Evolutionary conservation across 441 rosid species (phyloP).

Genomic region (Geranium incanum): DNA sequence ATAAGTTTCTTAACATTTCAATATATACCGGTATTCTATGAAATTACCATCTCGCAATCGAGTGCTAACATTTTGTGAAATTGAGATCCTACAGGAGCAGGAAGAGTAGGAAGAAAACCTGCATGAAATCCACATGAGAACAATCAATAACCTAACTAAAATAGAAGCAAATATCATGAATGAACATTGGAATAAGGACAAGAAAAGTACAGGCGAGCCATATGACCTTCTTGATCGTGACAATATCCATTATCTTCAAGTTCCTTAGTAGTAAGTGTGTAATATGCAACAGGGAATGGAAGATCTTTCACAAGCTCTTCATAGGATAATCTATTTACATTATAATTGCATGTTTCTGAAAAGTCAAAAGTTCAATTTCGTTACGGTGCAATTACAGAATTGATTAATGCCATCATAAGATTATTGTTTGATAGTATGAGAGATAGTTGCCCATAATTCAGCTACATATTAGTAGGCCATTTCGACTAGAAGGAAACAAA

Average conservation of each 20-base stretch:
- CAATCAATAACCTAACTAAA: slow-evolving; percentile 18
- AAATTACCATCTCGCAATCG: slow-evolving; percentile 92
- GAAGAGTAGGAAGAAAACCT: slow-evolving; percentile 63
- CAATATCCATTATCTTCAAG: slow-evolving; percentile 74
- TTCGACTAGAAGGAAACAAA: neutral
- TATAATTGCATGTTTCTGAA: slow-evolving; percentile 31
- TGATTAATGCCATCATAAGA: neutral
- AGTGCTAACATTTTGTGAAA: slow-evolving; percentile 62
- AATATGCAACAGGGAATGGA: slow-evolving; percentile 68
- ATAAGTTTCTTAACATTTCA: neutral
- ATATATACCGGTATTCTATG: slow-evolving; percentile 1
- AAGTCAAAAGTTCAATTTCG: slow-evolving; percentile 13
- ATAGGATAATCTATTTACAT: slow-evolving; percentile 26
- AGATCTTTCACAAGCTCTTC: slow-evolving; percentile 45
- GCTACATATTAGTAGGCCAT: neutral
- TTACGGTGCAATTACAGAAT: neutral
- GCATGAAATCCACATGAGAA: slow-evolving; percentile 18
- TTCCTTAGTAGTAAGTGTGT: slow-evolving; percentile 64
- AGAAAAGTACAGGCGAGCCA: slow-evolving; percentile 3
- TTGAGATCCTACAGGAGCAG: slow-evolving; percentile 56
- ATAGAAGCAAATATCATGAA: slow-evolving; percentile 13
- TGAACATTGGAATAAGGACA: slow-evolving; percentile 4
- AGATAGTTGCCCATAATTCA: neutral
- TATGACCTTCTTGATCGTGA: slow-evolving; percentile 50
- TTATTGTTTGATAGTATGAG: neutral